Evolutionary conservation across 345 rosid genomes (phyloP).

Genomic region (Turritis glabra): DNA sequence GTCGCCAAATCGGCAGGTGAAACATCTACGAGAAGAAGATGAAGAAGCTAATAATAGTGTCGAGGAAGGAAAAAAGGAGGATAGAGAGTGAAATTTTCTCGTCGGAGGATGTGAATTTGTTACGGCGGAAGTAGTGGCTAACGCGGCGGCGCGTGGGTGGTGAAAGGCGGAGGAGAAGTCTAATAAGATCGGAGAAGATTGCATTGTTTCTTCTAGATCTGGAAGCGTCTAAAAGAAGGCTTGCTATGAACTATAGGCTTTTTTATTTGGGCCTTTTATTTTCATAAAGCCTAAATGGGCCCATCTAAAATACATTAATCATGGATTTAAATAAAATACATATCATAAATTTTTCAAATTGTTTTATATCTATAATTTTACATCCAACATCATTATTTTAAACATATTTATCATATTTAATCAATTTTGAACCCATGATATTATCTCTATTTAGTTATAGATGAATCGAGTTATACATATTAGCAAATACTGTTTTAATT

Average conservation of each 20-base stretch:
- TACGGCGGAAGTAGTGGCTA: constrained; percentile 12
- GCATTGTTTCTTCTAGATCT: constrained; percentile 45
- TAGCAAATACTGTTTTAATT: too few species aligned
- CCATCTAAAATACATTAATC: background rate
- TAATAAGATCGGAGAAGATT: constrained; percentile 37
- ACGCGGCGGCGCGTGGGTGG: constrained; percentile 32
- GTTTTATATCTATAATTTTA: background rate
- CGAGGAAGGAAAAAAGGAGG: background rate
- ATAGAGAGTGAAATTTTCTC: background rate
- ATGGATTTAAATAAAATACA: background rate
- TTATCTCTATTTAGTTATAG: too few species aligned
- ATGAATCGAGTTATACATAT: too few species aligned
- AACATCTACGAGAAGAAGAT: constrained; percentile 29
- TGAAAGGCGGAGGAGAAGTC: constrained; percentile 21
- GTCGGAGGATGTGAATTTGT: background rate
- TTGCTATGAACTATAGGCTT: constrained; percentile 27
- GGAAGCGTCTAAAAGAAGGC: background rate
- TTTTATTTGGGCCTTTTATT: constrained; percentile 32
- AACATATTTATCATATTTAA: too few species aligned
- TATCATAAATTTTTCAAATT: background rate
- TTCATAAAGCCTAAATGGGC: background rate
- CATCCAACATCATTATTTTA: too few species aligned
- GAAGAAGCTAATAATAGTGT: background rate
- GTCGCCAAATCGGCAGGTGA: constrained; percentile 41
- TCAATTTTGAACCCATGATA: too few species aligned